Evolutionary conservation across 495 filamentous ascomycete genomes (phyloP), one percentile per base, ranked within the genome.

Genomic region (Haplographium delicatum): DNA sequence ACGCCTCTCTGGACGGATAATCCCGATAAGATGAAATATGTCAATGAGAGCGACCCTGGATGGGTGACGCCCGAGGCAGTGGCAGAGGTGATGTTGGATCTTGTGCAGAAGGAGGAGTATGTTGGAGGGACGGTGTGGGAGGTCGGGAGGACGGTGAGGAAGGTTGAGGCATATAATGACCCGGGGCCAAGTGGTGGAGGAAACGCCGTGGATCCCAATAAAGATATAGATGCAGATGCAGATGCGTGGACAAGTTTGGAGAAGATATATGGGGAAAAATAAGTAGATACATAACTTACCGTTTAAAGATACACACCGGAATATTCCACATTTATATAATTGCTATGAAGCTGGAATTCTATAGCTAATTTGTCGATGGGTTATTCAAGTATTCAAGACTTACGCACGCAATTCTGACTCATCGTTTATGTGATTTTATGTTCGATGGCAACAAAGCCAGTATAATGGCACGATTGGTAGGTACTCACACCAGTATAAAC

Each of bases 1-100:
- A 86, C 83, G 1, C 79, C 84, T 23, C 60, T 88, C 3, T 88
- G 82, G 82, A 81, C 76, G 0, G 81, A 86, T 1, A 68, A 84
- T 54, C 80, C 82, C 11, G 82, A 86, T 61, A 86, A 88, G 59
- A 15, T 82, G 45, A 68, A 68, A 50, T 72, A 82, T 61, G 43
- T 57, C 5, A 41, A 44, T 20, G 38, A 52, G 28, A n/a, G n/a
- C n/a, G 52, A 54, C 2, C 81, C 83, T 58, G 67, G 63, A 44
- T 86, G 82, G 83, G 79, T 79, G 19, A 78, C 71, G 8, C 68
- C 83, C 0, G 82, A 84, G 52, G 78, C 82, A 52, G 83, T 88
- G 0, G 83, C 81, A 5, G 68, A 74, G 39, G 75, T 76, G 23
- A 88, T 88, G 83, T 53, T 83, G 44, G 70, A 71, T 35, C 68